Evolutionary conservation across 139 green algal genomes (phyloP).

Genomic region (Chlorella sp.): DNA sequence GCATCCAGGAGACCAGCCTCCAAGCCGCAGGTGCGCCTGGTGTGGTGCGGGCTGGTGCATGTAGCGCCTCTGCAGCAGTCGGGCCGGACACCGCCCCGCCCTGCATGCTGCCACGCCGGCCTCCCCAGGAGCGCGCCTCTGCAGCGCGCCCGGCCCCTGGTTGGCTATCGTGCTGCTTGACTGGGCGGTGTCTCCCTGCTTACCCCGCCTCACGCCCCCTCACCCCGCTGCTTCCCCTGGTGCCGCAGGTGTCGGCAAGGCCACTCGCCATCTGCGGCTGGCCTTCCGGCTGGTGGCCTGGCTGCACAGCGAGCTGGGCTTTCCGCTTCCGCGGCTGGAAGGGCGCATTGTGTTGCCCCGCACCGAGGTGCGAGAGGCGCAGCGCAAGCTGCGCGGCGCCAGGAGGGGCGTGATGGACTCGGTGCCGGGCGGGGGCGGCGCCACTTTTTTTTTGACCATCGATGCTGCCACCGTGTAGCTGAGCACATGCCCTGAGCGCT

Average conservation of each 20-base stretch:
- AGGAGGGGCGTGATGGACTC: not conserved
- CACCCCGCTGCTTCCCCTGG: not conserved
- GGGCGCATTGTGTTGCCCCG: not conserved
- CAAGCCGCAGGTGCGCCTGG: not conserved
- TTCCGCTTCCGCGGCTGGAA: not conserved
- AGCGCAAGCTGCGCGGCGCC: not conserved
- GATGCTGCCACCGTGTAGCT: not conserved
- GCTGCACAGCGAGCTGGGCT: not conserved
- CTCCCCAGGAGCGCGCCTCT: not conserved
- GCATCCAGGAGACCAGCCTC: not conserved
- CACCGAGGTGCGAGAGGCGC: not conserved
- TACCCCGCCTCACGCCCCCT: not conserved
- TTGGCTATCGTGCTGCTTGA: not conserved
- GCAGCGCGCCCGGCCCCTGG: not conserved
- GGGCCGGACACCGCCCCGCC: not conserved
- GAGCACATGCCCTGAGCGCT: not conserved
- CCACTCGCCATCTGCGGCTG: not conserved
- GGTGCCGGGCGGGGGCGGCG: not conserved
- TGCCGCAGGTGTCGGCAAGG: not conserved
- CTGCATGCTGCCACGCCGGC: not conserved
- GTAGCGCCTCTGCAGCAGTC: not conserved
- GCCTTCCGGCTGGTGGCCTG: not conserved
- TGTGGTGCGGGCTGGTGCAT: not conserved
- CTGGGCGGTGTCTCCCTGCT: not conserved
- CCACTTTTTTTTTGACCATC: not conserved